A percentile compares a stretch with the other conserved stretches of the same genome.
phyloP scores from a whole-genome alignment of 495 filamentous ascomycete genomes.

The Coniosporium apollinis region DNA sequence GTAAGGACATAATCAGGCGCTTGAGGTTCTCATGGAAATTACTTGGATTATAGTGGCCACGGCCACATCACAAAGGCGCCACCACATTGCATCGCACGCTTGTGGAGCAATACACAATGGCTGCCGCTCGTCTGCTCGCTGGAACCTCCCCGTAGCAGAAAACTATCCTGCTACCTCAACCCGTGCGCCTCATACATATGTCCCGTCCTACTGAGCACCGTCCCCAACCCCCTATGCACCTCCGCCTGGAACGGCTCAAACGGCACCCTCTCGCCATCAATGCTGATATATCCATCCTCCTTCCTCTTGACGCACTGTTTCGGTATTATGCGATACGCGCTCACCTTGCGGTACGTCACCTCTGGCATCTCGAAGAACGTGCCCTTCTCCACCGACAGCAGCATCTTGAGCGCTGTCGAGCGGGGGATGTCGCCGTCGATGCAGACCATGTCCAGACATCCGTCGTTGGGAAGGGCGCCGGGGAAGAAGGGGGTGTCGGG shows the following conservation, averaged over 20 bases:
- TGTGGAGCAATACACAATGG: no score
- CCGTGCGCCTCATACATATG: constrained; percentile 49
- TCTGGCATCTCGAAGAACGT: constrained; percentile 62
- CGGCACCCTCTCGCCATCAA: constrained; percentile 77
- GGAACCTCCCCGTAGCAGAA: no score
- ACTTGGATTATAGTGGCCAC: no score
- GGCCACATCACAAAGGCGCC: no score
- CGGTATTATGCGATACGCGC: constrained; percentile 69
- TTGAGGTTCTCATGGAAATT: no score
- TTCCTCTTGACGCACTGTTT: no score
- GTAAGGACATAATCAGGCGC: no score
- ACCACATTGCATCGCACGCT: no score
- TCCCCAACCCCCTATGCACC: constrained; percentile 71
- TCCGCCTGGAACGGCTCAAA: constrained; percentile 86
- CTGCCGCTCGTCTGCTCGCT: no score
- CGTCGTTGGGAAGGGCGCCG: constrained; percentile 68
- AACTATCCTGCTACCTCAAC: no score
- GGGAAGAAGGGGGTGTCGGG: constrained; percentile 80
- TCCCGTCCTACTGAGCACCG: constrained; percentile 54
- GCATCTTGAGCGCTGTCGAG: constrained; percentile 41
- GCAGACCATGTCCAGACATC: constrained; percentile 67
- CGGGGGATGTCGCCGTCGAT: constrained; percentile 60
- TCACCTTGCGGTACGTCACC: constrained; percentile 65
- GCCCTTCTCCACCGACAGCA: constrained; percentile 52
- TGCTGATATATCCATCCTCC: constrained; percentile 68